A percentile compares a stretch with the other conserved stretches of the same genome.
phyloP scores from a whole-genome alignment of 2,329 filamentous ascomycete genomes.

The Gliomastix tumulicola region DNA sequence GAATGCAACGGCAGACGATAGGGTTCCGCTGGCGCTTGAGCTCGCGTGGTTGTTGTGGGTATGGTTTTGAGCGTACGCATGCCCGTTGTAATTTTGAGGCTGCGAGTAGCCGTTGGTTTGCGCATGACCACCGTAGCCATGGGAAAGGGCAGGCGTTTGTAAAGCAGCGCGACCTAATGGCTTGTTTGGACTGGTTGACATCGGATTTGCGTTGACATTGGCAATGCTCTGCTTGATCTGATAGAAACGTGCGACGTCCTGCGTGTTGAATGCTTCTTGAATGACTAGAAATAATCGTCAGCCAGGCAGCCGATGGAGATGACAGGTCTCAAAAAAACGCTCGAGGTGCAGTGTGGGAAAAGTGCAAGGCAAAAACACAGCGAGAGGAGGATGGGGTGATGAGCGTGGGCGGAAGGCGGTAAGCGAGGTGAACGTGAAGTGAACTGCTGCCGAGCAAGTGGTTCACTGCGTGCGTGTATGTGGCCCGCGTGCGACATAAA shows the following conservation, averaged over 20 bases:
- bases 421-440: too few relatives aligned
- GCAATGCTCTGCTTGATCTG: conserved; percentile 35
- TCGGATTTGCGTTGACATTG: too few relatives aligned
- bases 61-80: background rate
- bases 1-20: conserved; percentile 22
- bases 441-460: too few relatives aligned
- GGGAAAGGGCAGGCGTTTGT: background rate
- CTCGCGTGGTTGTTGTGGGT: background rate
- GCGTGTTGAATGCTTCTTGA: conserved; percentile 27
- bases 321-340: too few relatives aligned
- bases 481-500: conserved; percentile 5
- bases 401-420: too few relatives aligned
- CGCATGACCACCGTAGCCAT: background rate
- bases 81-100: background rate
- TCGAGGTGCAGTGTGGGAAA: too few relatives aligned
- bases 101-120: background rate
- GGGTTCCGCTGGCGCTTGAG: background rate
- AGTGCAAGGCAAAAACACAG: too few relatives aligned
- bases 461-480: too few relatives aligned
- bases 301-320: background rate
- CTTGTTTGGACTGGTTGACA: conserved; percentile 15
- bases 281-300: conserved; percentile 26
- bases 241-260: conserved; percentile 31
- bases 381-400: too few relatives aligned
- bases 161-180: conserved; percentile 6